Evolutionary conservation across 164 flowering plant genomes (phyloP).

Genomic region (Stephania cephalantha): DNA sequence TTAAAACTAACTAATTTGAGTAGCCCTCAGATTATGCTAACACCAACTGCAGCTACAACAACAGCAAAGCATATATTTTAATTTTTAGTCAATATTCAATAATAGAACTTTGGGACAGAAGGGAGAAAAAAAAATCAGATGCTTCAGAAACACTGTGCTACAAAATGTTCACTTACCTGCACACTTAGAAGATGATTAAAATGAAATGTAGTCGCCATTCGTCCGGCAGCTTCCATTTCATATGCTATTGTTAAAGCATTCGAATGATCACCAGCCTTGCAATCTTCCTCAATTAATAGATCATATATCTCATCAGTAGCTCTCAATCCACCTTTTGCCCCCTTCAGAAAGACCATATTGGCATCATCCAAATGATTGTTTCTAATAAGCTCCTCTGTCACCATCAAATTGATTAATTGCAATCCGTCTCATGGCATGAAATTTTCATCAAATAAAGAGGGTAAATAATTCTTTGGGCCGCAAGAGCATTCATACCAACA

Average conservation of each 20-base stretch:
- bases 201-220: slow-evolving; percentile 93
- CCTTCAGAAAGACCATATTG: slow-evolving; percentile 79
- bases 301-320: slow-evolving; percentile 90
- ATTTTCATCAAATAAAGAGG: neutral
- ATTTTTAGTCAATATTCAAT: neutral
- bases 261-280: slow-evolving; percentile 92
- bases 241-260: slow-evolving; percentile 92
- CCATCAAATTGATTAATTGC: slow-evolving; percentile 16
- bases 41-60: neutral
- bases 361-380: slow-evolving; percentile 67
- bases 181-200: slow-evolving; percentile 92
- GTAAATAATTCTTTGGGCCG: neutral
- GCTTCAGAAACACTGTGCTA: neutral
- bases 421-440: neutral
- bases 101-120: neutral
- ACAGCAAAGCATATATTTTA: neutral
- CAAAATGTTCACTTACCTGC: slow-evolving; percentile 43
- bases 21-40: neutral
- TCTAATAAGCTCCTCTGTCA: slow-evolving; percentile 77
- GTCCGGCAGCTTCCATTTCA: slow-evolving; percentile 97
- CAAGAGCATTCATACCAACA: slow-evolving; percentile 43
- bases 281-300: slow-evolving; percentile 78
- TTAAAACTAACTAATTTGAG: neutral
- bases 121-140: neutral
- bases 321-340: slow-evolving; percentile 77